Conservation (phyloP, 352 stramenopile species). For the Globisporangium uncinulatum region DNA sequence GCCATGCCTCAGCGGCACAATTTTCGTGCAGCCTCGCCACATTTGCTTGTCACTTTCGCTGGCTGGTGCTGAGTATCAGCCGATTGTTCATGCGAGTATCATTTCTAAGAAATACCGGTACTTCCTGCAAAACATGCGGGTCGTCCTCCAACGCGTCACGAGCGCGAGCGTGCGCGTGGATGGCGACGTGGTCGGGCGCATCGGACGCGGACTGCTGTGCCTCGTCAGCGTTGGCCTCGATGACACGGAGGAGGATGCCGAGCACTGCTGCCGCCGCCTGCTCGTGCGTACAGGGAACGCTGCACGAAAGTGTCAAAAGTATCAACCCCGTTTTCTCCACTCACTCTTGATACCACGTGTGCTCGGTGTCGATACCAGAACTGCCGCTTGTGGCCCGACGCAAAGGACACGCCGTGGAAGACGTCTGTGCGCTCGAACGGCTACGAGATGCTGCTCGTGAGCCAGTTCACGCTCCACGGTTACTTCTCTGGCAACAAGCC, state of each 20-base stretch:
- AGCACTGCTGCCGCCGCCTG: slow-evolving; percentile 74
- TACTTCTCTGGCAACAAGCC: slow-evolving; percentile 83
- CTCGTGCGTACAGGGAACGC: slow-evolving; percentile 29
- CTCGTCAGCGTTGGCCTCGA: slow-evolving; percentile 71
- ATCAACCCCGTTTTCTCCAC: neutral
- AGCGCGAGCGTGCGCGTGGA: slow-evolving; percentile 77
- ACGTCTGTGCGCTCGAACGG: slow-evolving; percentile 55
- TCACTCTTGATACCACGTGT: neutral
- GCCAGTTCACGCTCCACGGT: slow-evolving; percentile 82
- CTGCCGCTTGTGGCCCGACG: slow-evolving; percentile 70
- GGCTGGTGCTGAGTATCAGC: too few species aligned
- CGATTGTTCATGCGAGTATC: too few species aligned
- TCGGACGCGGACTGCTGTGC: slow-evolving; percentile 72
- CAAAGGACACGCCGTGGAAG: slow-evolving; percentile 50
- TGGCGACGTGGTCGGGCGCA: slow-evolving; percentile 64
- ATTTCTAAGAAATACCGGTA: too few species aligned
- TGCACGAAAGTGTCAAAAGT: too few species aligned
- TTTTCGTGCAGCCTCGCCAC: too few species aligned
- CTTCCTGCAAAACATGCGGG: too few species aligned
- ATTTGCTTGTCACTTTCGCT: too few species aligned
- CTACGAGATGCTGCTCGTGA: slow-evolving; percentile 81
- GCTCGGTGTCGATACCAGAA: slow-evolving; percentile 31
- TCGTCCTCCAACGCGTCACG: slow-evolving; percentile 79
- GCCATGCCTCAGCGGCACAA: too few species aligned
- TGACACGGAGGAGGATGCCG: slow-evolving; percentile 76